Conservation (phyloP, 1,139 yeast genomes). For the Yamadazyma friedrichii region DNA sequence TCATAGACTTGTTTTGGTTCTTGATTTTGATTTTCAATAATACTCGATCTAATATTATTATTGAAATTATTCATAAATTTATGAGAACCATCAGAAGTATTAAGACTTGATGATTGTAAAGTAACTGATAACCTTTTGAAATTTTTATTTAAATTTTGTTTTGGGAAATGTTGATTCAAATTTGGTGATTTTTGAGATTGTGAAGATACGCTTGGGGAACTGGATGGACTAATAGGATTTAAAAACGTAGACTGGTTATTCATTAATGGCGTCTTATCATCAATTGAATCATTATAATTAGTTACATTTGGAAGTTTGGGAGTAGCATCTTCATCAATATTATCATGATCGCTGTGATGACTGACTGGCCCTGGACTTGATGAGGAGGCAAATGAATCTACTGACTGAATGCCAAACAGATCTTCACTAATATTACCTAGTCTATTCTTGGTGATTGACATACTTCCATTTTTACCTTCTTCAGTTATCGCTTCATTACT, state of each 20-base stretch:
- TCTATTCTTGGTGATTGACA: conserved; percentile 25
- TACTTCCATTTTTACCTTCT: conserved; percentile 9
- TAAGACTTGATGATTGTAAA: conserved; percentile 27
- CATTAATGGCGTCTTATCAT: conserved; percentile 33
- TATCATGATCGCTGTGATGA: not conserved
- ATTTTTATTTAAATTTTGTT: conserved; percentile 34
- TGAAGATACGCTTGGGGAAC: not conserved
- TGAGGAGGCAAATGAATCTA: conserved; percentile 6
- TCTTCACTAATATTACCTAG: conserved; percentile 18
- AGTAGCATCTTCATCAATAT: conserved; percentile 29
- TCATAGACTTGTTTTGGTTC: not conserved
- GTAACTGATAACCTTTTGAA: conserved; percentile 43
- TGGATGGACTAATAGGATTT: conserved; percentile 6
- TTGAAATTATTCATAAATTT: conserved; percentile 43
- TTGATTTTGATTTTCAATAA: conserved; percentile 1
- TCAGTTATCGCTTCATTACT: conserved; percentile 9
- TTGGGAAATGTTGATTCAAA: conserved; percentile 25
- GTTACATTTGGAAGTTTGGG: conserved; percentile 23
- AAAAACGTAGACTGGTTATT: conserved; percentile 13
- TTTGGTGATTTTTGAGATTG: conserved; percentile 10
- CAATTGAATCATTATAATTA: conserved; percentile 15
- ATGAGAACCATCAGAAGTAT: conserved; percentile 40
- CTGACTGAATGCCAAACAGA: conserved; percentile 10
- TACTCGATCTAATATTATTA: conserved; percentile 26
- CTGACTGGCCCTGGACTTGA: not conserved